Conservation (phyloP, 1,284 basidiomycete genomes). For the Leccinum solheimii region DNA sequence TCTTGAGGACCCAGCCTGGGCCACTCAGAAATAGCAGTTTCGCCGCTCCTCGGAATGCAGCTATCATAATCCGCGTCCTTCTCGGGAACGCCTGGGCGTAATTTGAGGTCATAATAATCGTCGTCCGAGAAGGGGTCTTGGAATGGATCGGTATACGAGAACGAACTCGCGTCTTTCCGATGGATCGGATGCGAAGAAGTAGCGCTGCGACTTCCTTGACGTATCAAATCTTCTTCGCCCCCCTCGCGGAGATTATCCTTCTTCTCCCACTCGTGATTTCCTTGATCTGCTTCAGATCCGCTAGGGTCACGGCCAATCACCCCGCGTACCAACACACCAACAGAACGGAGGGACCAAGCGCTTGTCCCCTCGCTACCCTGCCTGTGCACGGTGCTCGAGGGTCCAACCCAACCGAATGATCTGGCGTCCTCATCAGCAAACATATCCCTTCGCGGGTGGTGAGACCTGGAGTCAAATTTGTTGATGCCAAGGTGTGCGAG, state of each 20-base stretch:
- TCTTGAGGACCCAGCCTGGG: conserved; percentile 30
- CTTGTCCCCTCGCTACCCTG: conserved; percentile 38
- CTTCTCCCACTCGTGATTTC: conserved; percentile 44
- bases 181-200: conserved; percentile 41
- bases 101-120: conserved; percentile 20
- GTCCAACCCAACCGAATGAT: conserved; percentile 44
- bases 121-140: conserved; percentile 27
- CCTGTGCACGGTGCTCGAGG: conserved; percentile 36
- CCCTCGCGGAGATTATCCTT: conserved; percentile 17
- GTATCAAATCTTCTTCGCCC: conserved; percentile 24
- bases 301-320: conserved; percentile 37
- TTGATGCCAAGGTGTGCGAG: conserved; percentile 25
- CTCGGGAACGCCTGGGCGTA: conserved; percentile 17
- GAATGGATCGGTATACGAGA: conserved; percentile 32
- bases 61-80: conserved; percentile 23
- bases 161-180: conserved; percentile 17
- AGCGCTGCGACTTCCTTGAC: conserved; percentile 17
- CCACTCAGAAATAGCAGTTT: conserved; percentile 27
- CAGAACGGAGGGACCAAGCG: conserved; percentile 55
- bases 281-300: conserved; percentile 36
- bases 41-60: conserved; percentile 42
- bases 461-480: conserved; percentile 10
- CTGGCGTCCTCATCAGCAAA: conserved; percentile 72
- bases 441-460: conserved; percentile 57
- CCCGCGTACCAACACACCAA: conserved; percentile 44